Conservation (phyloP, 2,329 filamentous ascomycete genomes). For the Colletotrichum costaricense region DNA sequence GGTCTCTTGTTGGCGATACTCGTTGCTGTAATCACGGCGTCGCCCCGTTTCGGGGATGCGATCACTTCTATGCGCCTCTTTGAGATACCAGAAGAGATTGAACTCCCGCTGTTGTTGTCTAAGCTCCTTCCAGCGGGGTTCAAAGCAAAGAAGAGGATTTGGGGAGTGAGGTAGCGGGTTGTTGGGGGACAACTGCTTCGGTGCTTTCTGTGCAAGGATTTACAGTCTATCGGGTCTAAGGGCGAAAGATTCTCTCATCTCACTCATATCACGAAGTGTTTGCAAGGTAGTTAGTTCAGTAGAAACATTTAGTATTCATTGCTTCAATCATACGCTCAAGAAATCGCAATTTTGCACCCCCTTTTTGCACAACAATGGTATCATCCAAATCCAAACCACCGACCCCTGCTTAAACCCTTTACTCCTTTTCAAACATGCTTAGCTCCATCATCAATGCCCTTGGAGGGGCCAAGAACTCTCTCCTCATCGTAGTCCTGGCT, state of each 20-base stretch:
- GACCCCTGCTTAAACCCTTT: background rate
- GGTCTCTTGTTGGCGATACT: background rate
- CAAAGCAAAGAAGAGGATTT: too few relatives aligned
- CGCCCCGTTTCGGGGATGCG: background rate
- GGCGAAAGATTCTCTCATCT: too few relatives aligned
- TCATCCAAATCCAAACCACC: constrained; percentile 14
- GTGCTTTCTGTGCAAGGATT: too few relatives aligned
- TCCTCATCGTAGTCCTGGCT: constrained; percentile 54
- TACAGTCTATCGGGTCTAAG: too few relatives aligned
- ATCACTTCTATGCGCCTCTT: background rate
- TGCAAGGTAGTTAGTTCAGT: background rate
- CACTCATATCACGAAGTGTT: background rate
- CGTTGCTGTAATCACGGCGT: background rate
- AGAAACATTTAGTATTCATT: background rate
- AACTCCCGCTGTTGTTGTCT: background rate
- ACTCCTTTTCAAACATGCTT: constrained; percentile 8
- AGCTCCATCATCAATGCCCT: background rate
- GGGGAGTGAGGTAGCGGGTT: too few relatives aligned
- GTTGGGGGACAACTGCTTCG: too few relatives aligned
- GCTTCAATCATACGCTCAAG: background rate
- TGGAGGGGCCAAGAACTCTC: constrained; percentile 1
- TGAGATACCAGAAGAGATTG: background rate
- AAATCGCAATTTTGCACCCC: background rate
- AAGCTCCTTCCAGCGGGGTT: too few relatives aligned
- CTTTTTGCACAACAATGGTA: constrained; percentile 18